Evolutionary conservation across 208 protist species (phyloP).

Genomic region (Acanthamoeba polyphaga): DNA sequence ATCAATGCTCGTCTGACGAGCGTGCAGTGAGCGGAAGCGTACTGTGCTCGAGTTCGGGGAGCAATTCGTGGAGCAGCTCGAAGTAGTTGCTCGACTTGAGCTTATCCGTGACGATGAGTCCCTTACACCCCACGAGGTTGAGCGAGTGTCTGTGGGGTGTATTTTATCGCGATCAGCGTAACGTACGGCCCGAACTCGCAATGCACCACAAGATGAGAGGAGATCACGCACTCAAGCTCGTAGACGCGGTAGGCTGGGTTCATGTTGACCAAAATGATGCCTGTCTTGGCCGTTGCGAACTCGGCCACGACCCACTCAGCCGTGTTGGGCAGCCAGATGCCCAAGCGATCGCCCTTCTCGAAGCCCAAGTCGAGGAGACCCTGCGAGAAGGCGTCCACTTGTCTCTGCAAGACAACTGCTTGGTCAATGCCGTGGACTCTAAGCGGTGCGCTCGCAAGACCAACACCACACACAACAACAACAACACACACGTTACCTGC

Average conservation of each 20-base stretch:
- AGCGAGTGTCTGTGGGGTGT: slow-evolving; percentile 78
- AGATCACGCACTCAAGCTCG: slow-evolving; percentile 79
- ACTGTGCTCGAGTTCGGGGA: slow-evolving; percentile 54
- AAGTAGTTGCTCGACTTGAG: slow-evolving; percentile 85
- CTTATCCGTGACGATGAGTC: slow-evolving; percentile 78
- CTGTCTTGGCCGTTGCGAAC: slow-evolving; percentile 85
- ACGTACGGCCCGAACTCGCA: background rate
- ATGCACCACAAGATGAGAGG: background rate
- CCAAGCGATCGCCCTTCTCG: slow-evolving; percentile 87
- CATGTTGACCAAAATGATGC: slow-evolving; percentile 88
- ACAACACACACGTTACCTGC: background rate
- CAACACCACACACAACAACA: too few species aligned
- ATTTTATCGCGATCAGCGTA: background rate
- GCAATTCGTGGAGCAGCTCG: slow-evolving; percentile 33
- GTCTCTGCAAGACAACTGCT: background rate
- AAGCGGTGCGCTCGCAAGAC: background rate
- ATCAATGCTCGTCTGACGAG: background rate
- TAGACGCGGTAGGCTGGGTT: slow-evolving; percentile 87
- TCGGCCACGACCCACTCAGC: slow-evolving; percentile 85
- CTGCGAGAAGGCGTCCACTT: slow-evolving; percentile 80
- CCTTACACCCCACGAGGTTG: slow-evolving; percentile 85
- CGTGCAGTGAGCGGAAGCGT: background rate
- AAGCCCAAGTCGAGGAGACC: slow-evolving; percentile 85
- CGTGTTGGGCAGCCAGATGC: slow-evolving; percentile 89
- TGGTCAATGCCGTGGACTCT: background rate